Conservation (phyloP, 441 rosid genomes). For the Populus hybrid region DNA sequence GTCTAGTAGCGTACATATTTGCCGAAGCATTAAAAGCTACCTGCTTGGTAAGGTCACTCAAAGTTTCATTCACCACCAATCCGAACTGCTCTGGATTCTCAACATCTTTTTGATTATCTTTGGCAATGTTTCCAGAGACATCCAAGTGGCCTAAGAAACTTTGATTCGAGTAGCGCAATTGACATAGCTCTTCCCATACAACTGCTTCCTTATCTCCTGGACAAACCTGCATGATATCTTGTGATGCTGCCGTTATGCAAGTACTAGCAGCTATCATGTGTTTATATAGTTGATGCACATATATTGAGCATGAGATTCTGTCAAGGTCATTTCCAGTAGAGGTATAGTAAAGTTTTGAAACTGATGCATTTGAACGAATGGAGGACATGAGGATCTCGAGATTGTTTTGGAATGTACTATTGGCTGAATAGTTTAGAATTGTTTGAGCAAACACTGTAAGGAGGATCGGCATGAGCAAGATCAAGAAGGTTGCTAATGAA, state of each 20-base stretch:
- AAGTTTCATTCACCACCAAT: constrained; percentile 7
- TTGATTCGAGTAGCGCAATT: too few species aligned
- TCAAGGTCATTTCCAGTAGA: too few species aligned
- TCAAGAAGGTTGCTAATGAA: constrained; percentile 4
- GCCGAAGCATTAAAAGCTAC: constrained; percentile 12
- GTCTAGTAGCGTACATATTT: constrained; percentile 8
- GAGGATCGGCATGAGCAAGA: constrained; percentile 33
- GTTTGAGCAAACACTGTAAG: constrained; percentile 26
- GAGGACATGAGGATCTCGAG: constrained; percentile 4
- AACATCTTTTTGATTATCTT: constrained; percentile 18
- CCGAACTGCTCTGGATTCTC: constrained; percentile 19
- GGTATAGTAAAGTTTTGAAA: too few species aligned
- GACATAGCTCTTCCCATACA: too few species aligned
- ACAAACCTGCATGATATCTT: too few species aligned
- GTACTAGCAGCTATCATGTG: too few species aligned
- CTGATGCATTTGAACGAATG: constrained; percentile 16
- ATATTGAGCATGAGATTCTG: too few species aligned
- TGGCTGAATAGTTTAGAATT: background rate
- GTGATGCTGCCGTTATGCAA: too few species aligned
- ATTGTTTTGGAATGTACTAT: constrained; percentile 19
- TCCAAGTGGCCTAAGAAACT: constrained; percentile 27
- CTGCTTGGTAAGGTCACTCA: background rate
- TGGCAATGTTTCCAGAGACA: constrained; percentile 15
- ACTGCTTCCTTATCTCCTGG: too few species aligned
- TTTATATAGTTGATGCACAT: too few species aligned